Base-by-base conservation (phyloP, 1,284 basidiomycete species). In the Cutaneotrichosporon cyanovorans region DNA sequence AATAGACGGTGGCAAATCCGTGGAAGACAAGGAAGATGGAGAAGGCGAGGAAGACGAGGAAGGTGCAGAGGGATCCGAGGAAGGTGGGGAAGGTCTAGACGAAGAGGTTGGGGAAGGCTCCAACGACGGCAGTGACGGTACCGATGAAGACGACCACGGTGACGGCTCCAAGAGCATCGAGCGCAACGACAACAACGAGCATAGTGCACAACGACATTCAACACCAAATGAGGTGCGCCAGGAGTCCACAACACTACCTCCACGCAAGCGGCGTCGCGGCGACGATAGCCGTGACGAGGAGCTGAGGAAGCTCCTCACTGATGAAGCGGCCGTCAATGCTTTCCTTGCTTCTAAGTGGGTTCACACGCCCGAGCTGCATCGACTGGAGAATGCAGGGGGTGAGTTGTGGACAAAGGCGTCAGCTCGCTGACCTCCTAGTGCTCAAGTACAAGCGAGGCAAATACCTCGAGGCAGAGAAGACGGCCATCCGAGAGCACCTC, bases 361-460 rank as follows among this genome's bases (percentile, higher is more conserved):
- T 22, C 21, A 37, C 1, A 55, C 55, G 20, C 40, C 32, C 3
- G 60, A 63, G 42, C 48, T 68, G 16, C 44, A 48, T 18, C 46
- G 61, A n/a, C 48, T 68, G 12, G 62, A 66, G 42, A 52, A 48
- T 8, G 49, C 51, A 9, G 65, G 65, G 3, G 18, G 43, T 45
- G 20, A 33, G 43, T 33, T 21, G 20, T 10, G 16, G 4, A n/a
- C n/a, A n/a, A n/a, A n/a, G 23, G 15, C 7, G 9, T 5, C 8
- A n/a, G 12, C 11, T 15, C 22, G 16, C 43, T 45, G 18, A 45
- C 31, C 3, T n/a, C n/a, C 9, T 14, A 45, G 66, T 67, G 25
- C 34, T 69, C 19, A 49, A 31, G 3, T 60, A 59, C 51, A 62
- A 59, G 43, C 60, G 58, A 18, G 66, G 66, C 7, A 62, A 60